Percentiles rank a stretch among this genome's conserved stretches.
These are phyloP conservation scores for Exophiala lecanii-corni DNA, from an alignment of 2,329 filamentous ascomycete species.

Conservation along the genomic window DNA sequence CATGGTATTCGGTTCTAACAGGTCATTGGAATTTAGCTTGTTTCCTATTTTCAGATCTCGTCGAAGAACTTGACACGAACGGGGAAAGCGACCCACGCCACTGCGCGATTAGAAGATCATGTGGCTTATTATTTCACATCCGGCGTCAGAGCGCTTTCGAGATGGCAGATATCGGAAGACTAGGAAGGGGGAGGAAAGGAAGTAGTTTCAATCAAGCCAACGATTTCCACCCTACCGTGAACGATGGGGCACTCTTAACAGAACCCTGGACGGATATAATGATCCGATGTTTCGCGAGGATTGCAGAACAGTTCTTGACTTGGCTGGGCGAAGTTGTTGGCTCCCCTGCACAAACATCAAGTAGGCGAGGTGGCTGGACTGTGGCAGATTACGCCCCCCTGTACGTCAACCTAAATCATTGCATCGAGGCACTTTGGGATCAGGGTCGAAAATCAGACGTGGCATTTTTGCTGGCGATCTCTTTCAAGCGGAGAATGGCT, in stretches of 20 bases:
- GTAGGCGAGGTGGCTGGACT: background rate
- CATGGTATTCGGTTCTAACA: slow-evolving; percentile 55
- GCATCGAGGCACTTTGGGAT: slow-evolving; percentile 8
- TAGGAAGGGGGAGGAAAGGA: slow-evolving; percentile 4
- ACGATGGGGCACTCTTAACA: slow-evolving; percentile 52
- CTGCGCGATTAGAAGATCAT: slow-evolving; percentile 7
- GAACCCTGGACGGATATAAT: slow-evolving; percentile 55
- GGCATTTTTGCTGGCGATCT: slow-evolving; percentile 10
- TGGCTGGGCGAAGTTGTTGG: slow-evolving; percentile 9
- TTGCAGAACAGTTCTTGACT: slow-evolving; percentile 4
- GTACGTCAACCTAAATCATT: slow-evolving; percentile 4
- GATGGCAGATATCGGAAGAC: slow-evolving; percentile 10
- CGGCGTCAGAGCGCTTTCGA: slow-evolving; percentile 9
- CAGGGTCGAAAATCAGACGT: slow-evolving; percentile 14
- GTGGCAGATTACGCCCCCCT: slow-evolving; percentile 1
- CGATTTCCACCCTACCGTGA: slow-evolving; percentile 49
- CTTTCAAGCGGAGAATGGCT: slow-evolving; percentile 7
- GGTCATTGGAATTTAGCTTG: slow-evolving; percentile 56
- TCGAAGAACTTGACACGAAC: slow-evolving; percentile 47
- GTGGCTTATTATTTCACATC: slow-evolving; percentile 11
- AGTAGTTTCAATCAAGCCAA: slow-evolving; percentile 14
- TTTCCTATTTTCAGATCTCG: slow-evolving; percentile 51
- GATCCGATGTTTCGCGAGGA: slow-evolving; percentile 14
- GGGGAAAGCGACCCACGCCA: slow-evolving; percentile 5
- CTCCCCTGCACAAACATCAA: background rate